Evolutionary conservation across 768 basidiomycete genomes (phyloP).

Genomic region (Plicaturopsis crispa): DNA sequence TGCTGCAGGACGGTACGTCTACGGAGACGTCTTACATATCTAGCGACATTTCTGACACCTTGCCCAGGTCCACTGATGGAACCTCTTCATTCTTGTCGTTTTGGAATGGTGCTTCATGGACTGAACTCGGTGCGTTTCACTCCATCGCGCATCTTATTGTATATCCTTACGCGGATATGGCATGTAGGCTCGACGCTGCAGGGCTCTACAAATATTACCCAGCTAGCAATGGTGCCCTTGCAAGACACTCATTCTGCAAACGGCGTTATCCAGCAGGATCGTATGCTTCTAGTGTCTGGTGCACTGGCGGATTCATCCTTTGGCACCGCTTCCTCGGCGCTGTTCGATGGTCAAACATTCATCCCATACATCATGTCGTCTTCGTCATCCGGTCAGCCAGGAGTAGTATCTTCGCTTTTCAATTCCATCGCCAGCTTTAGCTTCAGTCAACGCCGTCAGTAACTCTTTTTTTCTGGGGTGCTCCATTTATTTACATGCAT

Average conservation of each 20-base stretch:
- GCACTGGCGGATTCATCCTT: conserved; percentile 56
- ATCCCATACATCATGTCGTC: conserved; percentile 78
- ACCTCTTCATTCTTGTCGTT: conserved; percentile 65
- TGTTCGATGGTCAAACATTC: conserved; percentile 80
- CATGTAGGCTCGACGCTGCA: conserved; percentile 46
- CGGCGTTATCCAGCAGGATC: conserved; percentile 70
- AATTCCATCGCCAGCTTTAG: conserved; percentile 73
- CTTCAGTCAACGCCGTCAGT: conserved; percentile 65
- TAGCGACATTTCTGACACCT: conserved; percentile 4
- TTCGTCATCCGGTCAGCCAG: conserved; percentile 56
- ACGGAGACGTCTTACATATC: background rate
- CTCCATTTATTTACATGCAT: conserved; percentile 9
- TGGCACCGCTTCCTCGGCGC: conserved; percentile 75
- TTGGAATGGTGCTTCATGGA: conserved; percentile 84
- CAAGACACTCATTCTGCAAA: conserved; percentile 66
- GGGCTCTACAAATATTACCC: conserved; percentile 59
- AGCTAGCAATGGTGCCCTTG: conserved; percentile 87
- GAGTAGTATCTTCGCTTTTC: conserved; percentile 73
- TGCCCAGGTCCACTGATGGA: conserved; percentile 44
- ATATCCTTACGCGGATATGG: background rate
- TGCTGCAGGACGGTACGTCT: conserved; percentile 72
- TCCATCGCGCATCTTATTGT: background rate
- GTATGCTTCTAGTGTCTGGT: conserved; percentile 88
- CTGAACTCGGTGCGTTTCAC: conserved; percentile 42
- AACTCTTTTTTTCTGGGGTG: conserved; percentile 2